Percentiles rank a stretch among this genome's conserved stretches.
Conservation (phyloP, 805 yeast genomes). For the Kazachstania africana region DNA sequence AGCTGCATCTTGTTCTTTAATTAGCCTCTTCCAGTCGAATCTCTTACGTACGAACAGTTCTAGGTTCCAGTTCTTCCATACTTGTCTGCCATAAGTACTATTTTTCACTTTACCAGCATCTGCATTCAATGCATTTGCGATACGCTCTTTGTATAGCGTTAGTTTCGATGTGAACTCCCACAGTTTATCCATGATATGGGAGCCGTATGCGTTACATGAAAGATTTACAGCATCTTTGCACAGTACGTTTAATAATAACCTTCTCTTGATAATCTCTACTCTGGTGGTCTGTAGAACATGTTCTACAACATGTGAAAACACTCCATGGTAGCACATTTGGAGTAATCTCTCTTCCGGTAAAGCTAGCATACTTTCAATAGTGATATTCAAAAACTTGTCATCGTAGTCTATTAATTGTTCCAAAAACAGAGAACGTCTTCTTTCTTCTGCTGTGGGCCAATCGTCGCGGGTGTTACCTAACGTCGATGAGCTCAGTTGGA, state of each 20-base stretch:
- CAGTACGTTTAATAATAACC: slow-evolving; percentile 56
- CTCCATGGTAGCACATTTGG: slow-evolving; percentile 80
- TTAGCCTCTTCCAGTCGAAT: slow-evolving; percentile 67
- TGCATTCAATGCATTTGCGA: slow-evolving; percentile 54
- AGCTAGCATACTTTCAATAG: slow-evolving; percentile 48
- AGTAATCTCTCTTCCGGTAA: slow-evolving; percentile 49
- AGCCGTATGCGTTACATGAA: slow-evolving; percentile 79
- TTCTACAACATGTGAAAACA: slow-evolving; percentile 82
- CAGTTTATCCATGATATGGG: slow-evolving; percentile 76
- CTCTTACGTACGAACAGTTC: slow-evolving; percentile 43
- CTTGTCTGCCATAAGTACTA: slow-evolving; percentile 77
- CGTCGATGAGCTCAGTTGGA: slow-evolving; percentile 57
- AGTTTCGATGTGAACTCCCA: slow-evolving; percentile 72
- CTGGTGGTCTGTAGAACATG: slow-evolving; percentile 41
- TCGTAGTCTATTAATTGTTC: slow-evolving; percentile 67
- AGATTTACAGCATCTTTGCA: slow-evolving; percentile 45
- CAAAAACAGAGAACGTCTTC: slow-evolving; percentile 64
- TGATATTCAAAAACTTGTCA: slow-evolving; percentile 41
- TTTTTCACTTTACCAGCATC: slow-evolving; percentile 64
- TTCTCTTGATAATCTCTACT: slow-evolving; percentile 43
- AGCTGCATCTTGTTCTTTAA: slow-evolving; percentile 41
- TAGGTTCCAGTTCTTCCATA: slow-evolving; percentile 93
- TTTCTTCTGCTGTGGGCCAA: slow-evolving; percentile 87
- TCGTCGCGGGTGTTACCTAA: slow-evolving; percentile 74
- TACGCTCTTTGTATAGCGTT: slow-evolving; percentile 75